A percentile compares a stretch with the other conserved stretches of the same genome.
phyloP scores from a whole-genome alignment of 192 early-diverging fungal species.

The Powellomyces hirtus region DNA sequence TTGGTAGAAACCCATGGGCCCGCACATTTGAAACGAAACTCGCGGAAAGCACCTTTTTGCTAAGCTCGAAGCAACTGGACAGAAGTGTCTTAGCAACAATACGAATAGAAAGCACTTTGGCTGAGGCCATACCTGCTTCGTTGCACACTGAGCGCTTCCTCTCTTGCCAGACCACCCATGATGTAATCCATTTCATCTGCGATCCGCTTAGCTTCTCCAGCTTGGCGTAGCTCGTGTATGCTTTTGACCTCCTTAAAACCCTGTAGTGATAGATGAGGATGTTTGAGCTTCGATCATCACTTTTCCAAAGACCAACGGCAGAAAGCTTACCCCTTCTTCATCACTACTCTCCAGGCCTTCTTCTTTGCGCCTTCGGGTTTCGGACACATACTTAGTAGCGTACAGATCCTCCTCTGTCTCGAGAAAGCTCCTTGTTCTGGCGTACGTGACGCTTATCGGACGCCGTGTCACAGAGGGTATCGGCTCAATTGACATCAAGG shows the following conservation, averaged over 20 bases:
- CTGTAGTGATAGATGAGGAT: neutral
- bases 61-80: conserved; percentile 50
- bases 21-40: conserved; percentile 40
- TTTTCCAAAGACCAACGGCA: too few relatives aligned
- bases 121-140: conserved; percentile 41
- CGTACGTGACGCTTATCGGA: conserved; percentile 21
- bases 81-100: neutral
- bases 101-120: neutral
- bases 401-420: conserved; percentile 15
- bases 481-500: neutral
- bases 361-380: conserved; percentile 16
- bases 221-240: conserved; percentile 57
- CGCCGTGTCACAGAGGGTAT: neutral
- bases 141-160: conserved; percentile 43
- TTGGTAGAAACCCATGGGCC: conserved; percentile 42
- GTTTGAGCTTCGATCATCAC: too few relatives aligned
- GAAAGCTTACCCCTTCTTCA: conserved; percentile 31
- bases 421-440: conserved; percentile 21
- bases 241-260: conserved; percentile 37
- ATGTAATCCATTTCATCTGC: conserved; percentile 63
- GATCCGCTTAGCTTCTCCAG: conserved; percentile 54
- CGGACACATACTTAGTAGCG: conserved; percentile 19
- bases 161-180: conserved; percentile 46
- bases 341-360: conserved; percentile 31
- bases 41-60: conserved; percentile 42